Conservation (phyloP, 257 asterid species). For the Nicotiana undulata region DNA sequence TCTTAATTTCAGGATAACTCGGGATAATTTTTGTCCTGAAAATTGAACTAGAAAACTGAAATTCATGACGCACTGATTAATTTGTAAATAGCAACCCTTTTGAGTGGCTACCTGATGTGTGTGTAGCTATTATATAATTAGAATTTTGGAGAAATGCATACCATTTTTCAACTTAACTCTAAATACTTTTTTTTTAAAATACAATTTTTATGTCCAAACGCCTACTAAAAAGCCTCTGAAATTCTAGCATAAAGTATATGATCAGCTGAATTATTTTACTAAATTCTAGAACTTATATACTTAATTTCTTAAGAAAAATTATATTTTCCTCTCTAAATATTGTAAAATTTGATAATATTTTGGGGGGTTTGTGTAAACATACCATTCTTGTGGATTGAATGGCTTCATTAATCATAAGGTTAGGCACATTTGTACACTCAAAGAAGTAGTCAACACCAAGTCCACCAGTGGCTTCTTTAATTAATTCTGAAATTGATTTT, state of each 20-base stretch:
- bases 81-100: too few relatives aligned
- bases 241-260: background rate
- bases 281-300: background rate
- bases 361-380: background rate
- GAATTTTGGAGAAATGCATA: too few relatives aligned
- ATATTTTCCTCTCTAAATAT: background rate
- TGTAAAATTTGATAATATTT: background rate
- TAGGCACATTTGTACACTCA: conserved; percentile 66
- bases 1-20: too few relatives aligned
- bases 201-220: too few relatives aligned
- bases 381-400: conserved; percentile 66
- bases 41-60: too few relatives aligned
- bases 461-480: conserved; percentile 65
- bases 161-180: too few relatives aligned
- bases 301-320: background rate
- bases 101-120: too few relatives aligned
- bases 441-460: conserved; percentile 60
- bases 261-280: background rate
- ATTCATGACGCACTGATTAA: too few relatives aligned
- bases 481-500: conserved; percentile 44
- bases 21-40: too few relatives aligned
- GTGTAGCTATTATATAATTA: too few relatives aligned
- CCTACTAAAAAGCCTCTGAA: too few relatives aligned
- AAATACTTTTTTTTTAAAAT: too few relatives aligned
- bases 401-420: conserved; percentile 56